These are phyloP conservation scores for Acacia acuminata DNA, from an alignment of 306 rosid species.

Conservation along the genomic window DNA sequence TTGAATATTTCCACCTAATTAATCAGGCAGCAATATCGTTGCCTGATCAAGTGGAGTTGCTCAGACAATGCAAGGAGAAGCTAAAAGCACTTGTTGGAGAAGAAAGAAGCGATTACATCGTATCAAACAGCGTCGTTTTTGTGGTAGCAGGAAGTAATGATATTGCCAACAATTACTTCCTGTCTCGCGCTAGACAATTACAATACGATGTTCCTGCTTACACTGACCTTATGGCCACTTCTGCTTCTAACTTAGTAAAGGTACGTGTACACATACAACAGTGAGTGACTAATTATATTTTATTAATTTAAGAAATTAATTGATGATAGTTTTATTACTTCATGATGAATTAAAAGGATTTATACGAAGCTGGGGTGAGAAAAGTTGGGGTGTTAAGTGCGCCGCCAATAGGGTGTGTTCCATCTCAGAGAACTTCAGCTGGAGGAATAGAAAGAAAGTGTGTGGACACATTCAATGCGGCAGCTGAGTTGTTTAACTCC, in stretches of 20 bases:
- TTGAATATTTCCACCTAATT: neutral
- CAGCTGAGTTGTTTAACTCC: slow-evolving; percentile 54
- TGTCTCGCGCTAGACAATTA: slow-evolving; percentile 34
- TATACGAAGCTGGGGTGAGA: slow-evolving; percentile 59
- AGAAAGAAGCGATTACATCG: slow-evolving; percentile 45
- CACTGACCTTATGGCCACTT: slow-evolving; percentile 45
- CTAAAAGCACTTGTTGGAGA: slow-evolving; percentile 47
- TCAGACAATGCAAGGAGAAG: slow-evolving; percentile 59
- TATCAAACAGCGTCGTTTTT: slow-evolving; percentile 48
- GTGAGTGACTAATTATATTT: neutral
- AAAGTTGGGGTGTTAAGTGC: slow-evolving; percentile 67
- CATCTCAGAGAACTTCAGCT: slow-evolving; percentile 62
- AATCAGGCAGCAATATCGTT: slow-evolving; percentile 34
- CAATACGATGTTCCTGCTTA: slow-evolving; percentile 60
- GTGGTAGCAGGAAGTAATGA: slow-evolving; percentile 76
- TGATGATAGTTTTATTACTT: neutral
- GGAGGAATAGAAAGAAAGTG: slow-evolving; percentile 57
- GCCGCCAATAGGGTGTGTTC: slow-evolving; percentile 80
- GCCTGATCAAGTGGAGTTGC: slow-evolving; percentile 20
- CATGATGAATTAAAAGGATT: slow-evolving; percentile 22
- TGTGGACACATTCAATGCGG: slow-evolving; percentile 46
- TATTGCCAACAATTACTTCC: slow-evolving; percentile 65
- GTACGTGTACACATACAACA: neutral
- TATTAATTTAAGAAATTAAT: too few relatives aligned
- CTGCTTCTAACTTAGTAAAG: slow-evolving; percentile 43